Evolutionary conservation across 129 eudicot species (phyloP), one percentile per base, ranked within the genome.

Genomic region (Arctium minus): DNA sequence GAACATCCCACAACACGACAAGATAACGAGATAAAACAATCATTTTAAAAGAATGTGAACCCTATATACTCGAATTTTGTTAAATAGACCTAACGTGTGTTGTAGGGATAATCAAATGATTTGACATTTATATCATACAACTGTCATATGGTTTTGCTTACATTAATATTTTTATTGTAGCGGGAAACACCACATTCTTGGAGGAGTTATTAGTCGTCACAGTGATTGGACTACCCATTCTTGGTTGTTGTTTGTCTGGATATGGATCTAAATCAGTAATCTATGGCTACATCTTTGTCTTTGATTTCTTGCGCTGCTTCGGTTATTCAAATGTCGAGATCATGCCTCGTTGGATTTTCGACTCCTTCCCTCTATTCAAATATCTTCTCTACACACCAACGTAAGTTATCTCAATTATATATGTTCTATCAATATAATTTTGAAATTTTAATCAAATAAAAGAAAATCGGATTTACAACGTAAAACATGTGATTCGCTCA

Each of bases 251-350:
- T 62, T 11, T 87, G 53, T 60, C 86, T 12, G 98, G 98, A 70
- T 88, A 68, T 80, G 98, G 97, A 80, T 94, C 98, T 1, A 70
- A 88, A 80, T 77, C 76, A 72, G 65, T 86, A 76, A 79, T 92
- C 65, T 94, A 89, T 68, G 83, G 84, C 60, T 92, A 94, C 77
- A 80, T 94, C 18, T 83, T 92, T 82, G 84, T 76, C 39, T 92
- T 94, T 77, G 98, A 94, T 87, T 87, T 87, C 15, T 81, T 94
- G 77, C 87, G 97, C 73, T 92, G 96, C 72, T 84, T 91, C 77
- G 97, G 97, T 2, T 92, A 94, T 83, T 89, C 87, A 56, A 94
- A 94, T 56, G 86, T 89, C 12, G 98, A 94, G 75, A 84, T 92
- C 65, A 15, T 94, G 79, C 96, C 97, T 31, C 91, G 87, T 83